Percentiles rank a stretch among this genome's conserved stretches.
Conservation (phyloP, 352 stramenopile genomes). For the Globisporangium abappressorium region DNA sequence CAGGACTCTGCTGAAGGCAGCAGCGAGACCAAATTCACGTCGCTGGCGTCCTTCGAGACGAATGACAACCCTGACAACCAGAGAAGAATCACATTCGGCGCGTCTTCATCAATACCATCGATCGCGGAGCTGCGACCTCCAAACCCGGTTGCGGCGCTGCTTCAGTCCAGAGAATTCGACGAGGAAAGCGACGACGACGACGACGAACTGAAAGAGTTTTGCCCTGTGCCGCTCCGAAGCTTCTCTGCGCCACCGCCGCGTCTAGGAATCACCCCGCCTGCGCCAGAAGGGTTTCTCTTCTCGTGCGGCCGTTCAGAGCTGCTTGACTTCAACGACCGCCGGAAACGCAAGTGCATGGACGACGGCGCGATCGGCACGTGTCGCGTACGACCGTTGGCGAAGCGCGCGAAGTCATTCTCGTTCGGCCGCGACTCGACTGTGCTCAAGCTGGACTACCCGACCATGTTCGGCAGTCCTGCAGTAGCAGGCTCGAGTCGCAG, state of each 20-base stretch:
- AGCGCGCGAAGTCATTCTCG: constrained; percentile 51
- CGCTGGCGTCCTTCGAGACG: constrained; percentile 15
- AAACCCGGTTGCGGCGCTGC: constrained; percentile 19
- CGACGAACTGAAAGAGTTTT: constrained; percentile 5
- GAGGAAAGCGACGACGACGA: constrained; percentile 8
- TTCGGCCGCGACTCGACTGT: constrained; percentile 26
- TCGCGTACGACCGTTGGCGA: constrained; percentile 49
- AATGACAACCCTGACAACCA: not conserved
- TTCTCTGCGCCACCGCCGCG: constrained; percentile 13
- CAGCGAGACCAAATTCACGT: constrained; percentile 13
- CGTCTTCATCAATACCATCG: not conserved
- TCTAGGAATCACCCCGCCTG: not conserved
- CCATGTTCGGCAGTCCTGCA: constrained; percentile 10
- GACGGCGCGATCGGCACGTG: constrained; percentile 25
- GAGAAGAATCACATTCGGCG: constrained; percentile 13
- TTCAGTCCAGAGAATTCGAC: constrained; percentile 11
- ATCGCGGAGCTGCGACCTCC: constrained; percentile 7
- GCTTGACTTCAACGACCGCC: constrained; percentile 37
- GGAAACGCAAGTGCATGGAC: constrained; percentile 57
- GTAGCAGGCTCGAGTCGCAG: constrained; percentile 17
- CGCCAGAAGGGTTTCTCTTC: constrained; percentile 2
- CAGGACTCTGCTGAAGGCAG: constrained; percentile 18
- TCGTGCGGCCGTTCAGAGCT: constrained; percentile 14
- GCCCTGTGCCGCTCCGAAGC: constrained; percentile 5
- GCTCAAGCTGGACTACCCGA: constrained; percentile 11